Evolutionary conservation across 2,329 filamentous ascomycete genomes (phyloP), one percentile per base, ranked within the genome.

Genomic region (Coniochaeta ligniaria): DNA sequence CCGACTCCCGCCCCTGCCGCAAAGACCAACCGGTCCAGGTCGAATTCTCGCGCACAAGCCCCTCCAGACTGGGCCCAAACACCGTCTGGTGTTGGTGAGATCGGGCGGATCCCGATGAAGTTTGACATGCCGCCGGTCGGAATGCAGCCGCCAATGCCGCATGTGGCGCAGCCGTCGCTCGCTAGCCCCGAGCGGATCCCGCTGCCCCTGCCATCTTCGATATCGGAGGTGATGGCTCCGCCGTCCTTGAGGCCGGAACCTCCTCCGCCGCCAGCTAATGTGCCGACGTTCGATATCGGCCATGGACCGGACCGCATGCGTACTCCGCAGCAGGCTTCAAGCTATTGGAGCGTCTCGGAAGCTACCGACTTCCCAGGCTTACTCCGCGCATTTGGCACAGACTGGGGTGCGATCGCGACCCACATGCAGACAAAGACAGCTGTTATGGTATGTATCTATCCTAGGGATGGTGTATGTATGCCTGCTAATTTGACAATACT

Each of bases 271-370:
- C 75, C 75, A 58, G 76, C 81, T 2, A 72, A 78, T 1, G 75
- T 81, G 61, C 68, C 79, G 12, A 80, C 79, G 28, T 81, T 85
- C 65, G 83, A 84, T 62, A 26, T 57, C 31, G 67, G 71, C 26
- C 60, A 73, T 16, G 74, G 75, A 43, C 71, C 74, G 38, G 82
- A 86, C 65, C 80, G 82, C 50, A 67, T 63, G 28, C 83, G 82
- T 61, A 73, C 75, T 11, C 78, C 79, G 24, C 76, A 76, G 60
- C 86, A 87, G 65, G 85, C 88, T 16, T 92, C 89, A 1, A 94
- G 90, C 72, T 95, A 95, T 72, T 95, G 91, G 91, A 94, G 90
- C 68, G 90, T 94, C 24, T 89, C 88, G 1, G 91, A 95, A 74
- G 82, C 88, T 60, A 88, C 82, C 55, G 90, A 93, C 68, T 95